phyloP scores from a whole-genome alignment of 805 yeast genomes.

The Lipomyces sp. region DNA sequence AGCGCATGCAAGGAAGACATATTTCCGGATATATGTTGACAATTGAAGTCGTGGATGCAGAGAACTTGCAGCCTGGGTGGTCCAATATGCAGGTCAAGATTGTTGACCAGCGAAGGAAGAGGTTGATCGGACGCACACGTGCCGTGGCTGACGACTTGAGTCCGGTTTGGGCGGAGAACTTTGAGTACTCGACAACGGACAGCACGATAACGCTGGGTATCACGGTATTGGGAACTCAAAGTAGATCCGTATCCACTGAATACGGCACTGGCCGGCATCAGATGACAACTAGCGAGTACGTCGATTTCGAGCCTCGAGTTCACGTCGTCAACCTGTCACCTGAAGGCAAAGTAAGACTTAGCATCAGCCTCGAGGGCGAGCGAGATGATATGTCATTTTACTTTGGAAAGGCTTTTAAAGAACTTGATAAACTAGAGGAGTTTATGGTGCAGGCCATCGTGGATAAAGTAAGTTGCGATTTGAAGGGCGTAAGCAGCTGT shows the following conservation, averaged over 20 bases:
- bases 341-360: slow-evolving; percentile 64
- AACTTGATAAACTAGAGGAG: slow-evolving; percentile 60
- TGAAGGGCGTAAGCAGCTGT: too few species aligned
- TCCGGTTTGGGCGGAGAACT: not conserved
- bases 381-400: slow-evolving; percentile 75
- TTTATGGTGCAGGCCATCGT: slow-evolving; percentile 67
- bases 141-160: slow-evolving; percentile 39
- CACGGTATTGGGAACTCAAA: too few species aligned
- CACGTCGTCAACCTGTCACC: slow-evolving; percentile 49
- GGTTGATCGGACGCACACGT: slow-evolving; percentile 66
- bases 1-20: slow-evolving; percentile 3
- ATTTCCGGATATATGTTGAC: slow-evolving; percentile 53
- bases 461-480: slow-evolving; percentile 60
- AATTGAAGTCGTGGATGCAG: slow-evolving; percentile 60
- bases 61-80: slow-evolving; percentile 52
- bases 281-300: slow-evolving; percentile 1
- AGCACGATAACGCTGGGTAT: too few species aligned
- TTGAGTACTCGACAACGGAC: not conserved
- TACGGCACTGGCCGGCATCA: too few species aligned
- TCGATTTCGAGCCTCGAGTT: slow-evolving; percentile 30
- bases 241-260: too few species aligned
- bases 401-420: slow-evolving; percentile 70
- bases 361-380: slow-evolving; percentile 75
- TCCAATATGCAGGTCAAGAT: slow-evolving; percentile 59
- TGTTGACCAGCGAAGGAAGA: slow-evolving; percentile 52